Conservation (phyloP, 345 rosid genomes). For the Gossypium thurberi region DNA sequence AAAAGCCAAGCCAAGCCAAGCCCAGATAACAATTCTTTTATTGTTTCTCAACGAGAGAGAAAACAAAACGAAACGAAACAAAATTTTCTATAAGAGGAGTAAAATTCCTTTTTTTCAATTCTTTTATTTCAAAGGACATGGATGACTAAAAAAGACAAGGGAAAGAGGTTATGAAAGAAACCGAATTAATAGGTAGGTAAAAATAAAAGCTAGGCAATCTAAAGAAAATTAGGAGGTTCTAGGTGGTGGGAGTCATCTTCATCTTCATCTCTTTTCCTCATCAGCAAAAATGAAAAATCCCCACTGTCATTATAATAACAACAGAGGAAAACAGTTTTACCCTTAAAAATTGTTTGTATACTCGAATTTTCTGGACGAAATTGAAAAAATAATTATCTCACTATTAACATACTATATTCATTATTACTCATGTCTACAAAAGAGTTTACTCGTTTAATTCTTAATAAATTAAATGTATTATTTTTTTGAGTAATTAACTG, state of each 20-base stretch:
- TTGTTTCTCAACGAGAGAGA: neutral
- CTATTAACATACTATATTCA: too few species aligned
- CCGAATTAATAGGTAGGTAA: neutral
- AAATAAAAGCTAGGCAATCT: conserved; percentile 6
- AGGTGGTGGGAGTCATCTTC: neutral
- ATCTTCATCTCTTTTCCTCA: neutral
- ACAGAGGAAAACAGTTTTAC: neutral
- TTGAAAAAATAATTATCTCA: too few species aligned
- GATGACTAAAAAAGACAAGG: neutral
- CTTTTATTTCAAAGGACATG: neutral
- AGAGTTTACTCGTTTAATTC: too few species aligned
- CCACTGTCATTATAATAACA: neutral
- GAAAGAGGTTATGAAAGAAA: neutral
- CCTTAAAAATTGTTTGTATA: too few species aligned
- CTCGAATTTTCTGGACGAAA: too few species aligned
- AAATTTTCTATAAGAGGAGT: neutral
- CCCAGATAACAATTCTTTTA: conserved; percentile 15
- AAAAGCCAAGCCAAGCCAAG: conserved; percentile 9
- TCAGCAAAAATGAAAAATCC: neutral
- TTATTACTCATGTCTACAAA: too few species aligned
- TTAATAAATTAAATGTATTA: too few species aligned
- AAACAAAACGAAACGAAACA: neutral
- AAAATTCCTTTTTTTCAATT: neutral
- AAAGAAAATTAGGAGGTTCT: neutral
- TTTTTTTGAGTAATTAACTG: too few species aligned